These are phyloP conservation scores for Aspergillus thermomutatus DNA, from an alignment of 2,329 filamentous ascomycete genomes.

Conservation along the genomic window DNA sequence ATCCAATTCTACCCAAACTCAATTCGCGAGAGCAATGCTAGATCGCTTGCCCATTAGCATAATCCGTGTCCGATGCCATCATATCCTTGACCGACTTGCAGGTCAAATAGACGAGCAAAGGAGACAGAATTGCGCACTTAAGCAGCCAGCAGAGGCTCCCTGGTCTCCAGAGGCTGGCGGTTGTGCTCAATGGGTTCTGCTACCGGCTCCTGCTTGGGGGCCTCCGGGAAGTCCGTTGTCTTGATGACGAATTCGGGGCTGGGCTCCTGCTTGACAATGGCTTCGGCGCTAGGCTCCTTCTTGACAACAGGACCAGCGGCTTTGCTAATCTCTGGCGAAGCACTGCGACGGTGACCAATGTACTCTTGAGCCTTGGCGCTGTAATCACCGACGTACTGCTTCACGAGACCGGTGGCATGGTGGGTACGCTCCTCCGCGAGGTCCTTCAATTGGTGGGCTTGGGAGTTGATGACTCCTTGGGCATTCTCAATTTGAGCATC, in stretches of 20 bases:
- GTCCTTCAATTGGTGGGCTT: conserved; percentile 58
- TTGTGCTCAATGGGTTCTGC: conserved; percentile 28
- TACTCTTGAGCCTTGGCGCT: conserved; percentile 58
- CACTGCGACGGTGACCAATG: conserved; percentile 40
- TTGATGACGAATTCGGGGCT: conserved; percentile 40
- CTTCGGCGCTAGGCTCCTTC: conserved; percentile 33
- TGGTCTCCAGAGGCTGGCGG: conserved; percentile 23
- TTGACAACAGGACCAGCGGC: conserved; percentile 20
- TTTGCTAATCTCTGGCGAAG: conserved; percentile 33
- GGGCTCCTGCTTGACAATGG: conserved; percentile 28
- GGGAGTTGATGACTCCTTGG: conserved; percentile 53
- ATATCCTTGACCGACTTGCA: neutral
- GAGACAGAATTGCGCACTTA: conserved; percentile 10
- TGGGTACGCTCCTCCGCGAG: conserved; percentile 59
- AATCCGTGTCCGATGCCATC: neutral
- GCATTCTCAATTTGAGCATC: conserved; percentile 57
- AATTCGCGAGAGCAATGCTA: neutral
- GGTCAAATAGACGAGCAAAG: neutral
- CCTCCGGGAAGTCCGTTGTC: conserved; percentile 51
- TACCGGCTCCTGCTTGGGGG: conserved; percentile 39
- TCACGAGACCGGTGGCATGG: conserved; percentile 56
- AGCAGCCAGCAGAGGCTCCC: conserved; percentile 34
- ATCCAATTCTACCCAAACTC: conserved; percentile 2
- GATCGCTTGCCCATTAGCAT: neutral
- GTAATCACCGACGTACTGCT: conserved; percentile 59